These are phyloP conservation scores for Geranium rotundifolium DNA, from an alignment of 345 rosid species.

Conservation along the genomic window DNA sequence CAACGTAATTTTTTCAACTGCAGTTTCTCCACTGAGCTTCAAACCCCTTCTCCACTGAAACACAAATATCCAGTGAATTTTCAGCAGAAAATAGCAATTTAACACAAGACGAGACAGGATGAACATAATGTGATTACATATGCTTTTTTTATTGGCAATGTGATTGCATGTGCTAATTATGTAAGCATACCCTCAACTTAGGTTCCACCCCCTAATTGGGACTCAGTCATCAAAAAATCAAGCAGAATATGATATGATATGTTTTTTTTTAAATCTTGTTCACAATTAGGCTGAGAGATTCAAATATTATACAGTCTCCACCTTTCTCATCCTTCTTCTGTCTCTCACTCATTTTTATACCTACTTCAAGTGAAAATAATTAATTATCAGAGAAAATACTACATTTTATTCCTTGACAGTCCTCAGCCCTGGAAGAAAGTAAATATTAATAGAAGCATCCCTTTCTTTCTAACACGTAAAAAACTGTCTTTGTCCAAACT, in stretches of 20 bases:
- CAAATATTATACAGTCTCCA: not conserved
- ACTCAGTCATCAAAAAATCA: not conserved
- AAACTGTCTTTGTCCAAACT: not conserved
- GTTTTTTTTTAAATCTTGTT: too few species aligned
- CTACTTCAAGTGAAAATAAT: not conserved
- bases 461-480: too few species aligned
- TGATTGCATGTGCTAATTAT: not conserved
- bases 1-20: conserved; percentile 85
- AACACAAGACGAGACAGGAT: too few species aligned
- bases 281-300: not conserved
- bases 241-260: not conserved
- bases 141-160: too few species aligned
- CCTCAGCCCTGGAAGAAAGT: too few species aligned
- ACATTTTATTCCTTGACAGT: too few species aligned
- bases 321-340: not conserved
- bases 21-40: conserved; percentile 92
- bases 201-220: too few species aligned
- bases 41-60: conserved; percentile 95
- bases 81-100: not conserved
- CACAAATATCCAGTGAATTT: not conserved
- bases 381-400: not conserved
- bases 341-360: not conserved
- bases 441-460: too few species aligned
- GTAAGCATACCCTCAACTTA: not conserved
- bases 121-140: not conserved